Conservation (phyloP, 345 rosid genomes). For the Lepidium sativum region DNA sequence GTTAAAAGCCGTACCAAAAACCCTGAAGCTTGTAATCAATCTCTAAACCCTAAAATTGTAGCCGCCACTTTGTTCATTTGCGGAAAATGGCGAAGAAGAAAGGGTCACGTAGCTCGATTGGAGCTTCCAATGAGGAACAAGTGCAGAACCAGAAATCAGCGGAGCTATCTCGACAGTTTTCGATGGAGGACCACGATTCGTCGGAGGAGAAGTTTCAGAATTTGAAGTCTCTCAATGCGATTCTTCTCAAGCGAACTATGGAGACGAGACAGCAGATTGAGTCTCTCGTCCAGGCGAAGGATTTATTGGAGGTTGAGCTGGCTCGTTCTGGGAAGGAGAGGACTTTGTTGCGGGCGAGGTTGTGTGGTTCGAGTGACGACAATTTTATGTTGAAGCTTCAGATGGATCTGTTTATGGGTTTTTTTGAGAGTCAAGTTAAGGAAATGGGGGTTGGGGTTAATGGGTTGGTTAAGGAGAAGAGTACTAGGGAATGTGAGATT, state of each 20-base stretch:
- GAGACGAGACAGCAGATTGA: constrained; percentile 53
- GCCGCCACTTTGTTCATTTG: constrained; percentile 12
- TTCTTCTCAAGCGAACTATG: constrained; percentile 54
- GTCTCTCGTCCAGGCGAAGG: constrained; percentile 38
- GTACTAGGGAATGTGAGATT: constrained; percentile 34
- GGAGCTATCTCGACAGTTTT: constrained; percentile 10
- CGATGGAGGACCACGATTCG: constrained; percentile 34
- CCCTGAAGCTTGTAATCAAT: neutral
- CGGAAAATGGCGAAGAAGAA: constrained; percentile 27
- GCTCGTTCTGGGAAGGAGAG: constrained; percentile 23
- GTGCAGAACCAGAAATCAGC: constrained; percentile 8
- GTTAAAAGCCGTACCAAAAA: constrained; percentile 12
- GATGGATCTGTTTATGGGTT: constrained; percentile 34
- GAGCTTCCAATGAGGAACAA: constrained; percentile 8
- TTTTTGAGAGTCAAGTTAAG: constrained; percentile 34
- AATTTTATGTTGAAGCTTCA: constrained; percentile 41
- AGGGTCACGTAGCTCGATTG: constrained; percentile 16
- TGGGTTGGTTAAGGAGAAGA: constrained; percentile 30
- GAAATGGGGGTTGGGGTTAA: constrained; percentile 32
- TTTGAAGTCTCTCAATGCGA: constrained; percentile 48
- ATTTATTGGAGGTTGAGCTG: constrained; percentile 44
- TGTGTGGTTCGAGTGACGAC: constrained; percentile 33
- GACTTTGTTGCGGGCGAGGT: constrained; percentile 27
- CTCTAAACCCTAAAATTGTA: constrained; percentile 6
- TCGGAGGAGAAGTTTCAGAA: constrained; percentile 45